Percentiles rank a stretch among this genome's conserved stretches.
Evolutionary conservation across 257 asterid genomes (phyloP).

Genomic region (Avicennia marina): DNA sequence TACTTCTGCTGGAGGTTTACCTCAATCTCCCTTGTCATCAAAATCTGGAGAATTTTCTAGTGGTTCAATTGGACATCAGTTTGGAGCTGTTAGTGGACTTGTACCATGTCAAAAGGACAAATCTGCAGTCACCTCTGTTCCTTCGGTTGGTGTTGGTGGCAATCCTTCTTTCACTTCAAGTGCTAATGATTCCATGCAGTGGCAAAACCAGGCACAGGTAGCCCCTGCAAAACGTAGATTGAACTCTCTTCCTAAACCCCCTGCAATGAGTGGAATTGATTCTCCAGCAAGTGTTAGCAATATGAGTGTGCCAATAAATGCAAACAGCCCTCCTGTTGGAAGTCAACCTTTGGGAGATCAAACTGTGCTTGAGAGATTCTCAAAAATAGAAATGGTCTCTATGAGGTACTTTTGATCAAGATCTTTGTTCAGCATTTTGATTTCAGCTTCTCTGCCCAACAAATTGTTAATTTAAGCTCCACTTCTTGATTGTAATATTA

Average conservation of each 20-base stretch:
- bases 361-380: slow-evolving; percentile 65
- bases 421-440: background rate
- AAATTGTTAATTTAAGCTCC: background rate
- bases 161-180: slow-evolving; percentile 59
- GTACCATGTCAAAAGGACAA: slow-evolving; percentile 71
- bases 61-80: slow-evolving; percentile 87
- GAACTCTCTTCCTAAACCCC: slow-evolving; percentile 70
- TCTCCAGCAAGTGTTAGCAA: slow-evolving; percentile 93
- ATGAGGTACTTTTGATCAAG: slow-evolving; percentile 50
- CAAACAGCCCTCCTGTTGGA: slow-evolving; percentile 81
- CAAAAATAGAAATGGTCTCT: slow-evolving; percentile 68
- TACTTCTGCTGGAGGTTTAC: slow-evolving; percentile 84
- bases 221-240: slow-evolving; percentile 76
- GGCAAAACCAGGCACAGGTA: slow-evolving; percentile 74
- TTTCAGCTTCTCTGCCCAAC: background rate
- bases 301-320: slow-evolving; percentile 56
- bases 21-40: slow-evolving; percentile 97
- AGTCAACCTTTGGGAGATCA: slow-evolving; percentile 64
- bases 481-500: too few relatives aligned
- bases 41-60: slow-evolving; percentile 93
- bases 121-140: slow-evolving; percentile 60
- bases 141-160: slow-evolving; percentile 53
- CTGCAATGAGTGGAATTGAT: slow-evolving; percentile 75
- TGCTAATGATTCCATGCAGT: slow-evolving; percentile 72
- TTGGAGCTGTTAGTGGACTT: slow-evolving; percentile 70